Percentiles rank a stretch among this genome's conserved stretches.
These are phyloP conservation scores for Fusarium dlaminii DNA, from an alignment of 2,329 filamentous ascomycete species.

Conservation along the genomic window DNA sequence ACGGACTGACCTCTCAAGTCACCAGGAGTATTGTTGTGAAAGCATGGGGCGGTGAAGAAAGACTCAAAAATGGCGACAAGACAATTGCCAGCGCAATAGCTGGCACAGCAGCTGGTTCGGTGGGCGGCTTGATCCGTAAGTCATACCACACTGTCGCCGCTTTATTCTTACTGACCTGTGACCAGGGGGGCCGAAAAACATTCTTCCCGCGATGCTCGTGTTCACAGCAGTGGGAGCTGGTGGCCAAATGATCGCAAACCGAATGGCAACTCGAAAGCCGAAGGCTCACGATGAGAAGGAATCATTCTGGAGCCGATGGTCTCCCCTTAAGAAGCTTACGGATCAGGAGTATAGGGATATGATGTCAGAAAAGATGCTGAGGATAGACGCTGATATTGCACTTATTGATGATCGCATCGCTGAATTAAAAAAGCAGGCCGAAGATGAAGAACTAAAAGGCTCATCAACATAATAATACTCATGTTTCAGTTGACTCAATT, in stretches of 20 bases:
- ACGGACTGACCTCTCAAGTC: constrained; percentile 49
- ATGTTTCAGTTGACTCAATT: neutral
- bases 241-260: constrained; percentile 52
- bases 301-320: constrained; percentile 70
- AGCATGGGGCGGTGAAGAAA: constrained; percentile 60
- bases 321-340: constrained; percentile 74
- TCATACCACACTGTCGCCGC: constrained; percentile 4
- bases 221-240: constrained; percentile 56
- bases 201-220: constrained; percentile 61
- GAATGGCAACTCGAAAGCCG: constrained; percentile 36
- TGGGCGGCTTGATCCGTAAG: constrained; percentile 65
- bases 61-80: constrained; percentile 66
- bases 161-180: constrained; percentile 24
- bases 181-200: constrained; percentile 62
- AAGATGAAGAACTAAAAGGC: constrained; percentile 15
- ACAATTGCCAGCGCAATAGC: constrained; percentile 74
- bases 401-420: constrained; percentile 80
- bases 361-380: constrained; percentile 75
- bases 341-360: constrained; percentile 78
- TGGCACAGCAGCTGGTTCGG: constrained; percentile 73
- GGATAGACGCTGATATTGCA: constrained; percentile 79
- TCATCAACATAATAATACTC: constrained; percentile 9
- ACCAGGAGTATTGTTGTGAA: constrained; percentile 59
- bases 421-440: constrained; percentile 41
- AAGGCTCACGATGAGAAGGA: constrained; percentile 51